Conservation (phyloP, 2,329 filamentous ascomycete genomes). For the Cyclaneusma minus region DNA sequence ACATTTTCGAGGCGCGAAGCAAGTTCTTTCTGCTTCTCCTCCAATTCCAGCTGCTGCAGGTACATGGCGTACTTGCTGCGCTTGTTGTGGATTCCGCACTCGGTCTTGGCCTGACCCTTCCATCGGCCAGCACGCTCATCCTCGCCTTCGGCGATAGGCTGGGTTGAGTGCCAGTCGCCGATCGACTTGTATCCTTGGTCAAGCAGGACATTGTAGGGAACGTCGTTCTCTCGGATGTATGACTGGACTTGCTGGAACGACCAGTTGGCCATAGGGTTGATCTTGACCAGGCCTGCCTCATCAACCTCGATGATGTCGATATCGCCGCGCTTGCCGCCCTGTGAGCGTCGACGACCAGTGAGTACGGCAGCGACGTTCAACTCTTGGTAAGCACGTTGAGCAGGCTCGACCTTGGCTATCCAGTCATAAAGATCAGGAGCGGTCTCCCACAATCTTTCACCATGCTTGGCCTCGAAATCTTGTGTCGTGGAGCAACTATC, state of each 20-base stretch:
- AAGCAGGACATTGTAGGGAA: conserved; percentile 86
- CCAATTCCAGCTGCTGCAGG: conserved; percentile 16
- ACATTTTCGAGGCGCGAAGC: conserved; percentile 11
- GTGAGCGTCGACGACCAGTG: conserved; percentile 79
- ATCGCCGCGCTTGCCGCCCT: conserved; percentile 82
- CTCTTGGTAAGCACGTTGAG: conserved; percentile 77
- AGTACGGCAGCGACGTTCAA: conserved; percentile 80
- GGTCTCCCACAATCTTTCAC: conserved; percentile 68
- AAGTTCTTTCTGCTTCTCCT: conserved; percentile 16
- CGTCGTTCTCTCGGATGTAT: conserved; percentile 73
- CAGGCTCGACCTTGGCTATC: conserved; percentile 93
- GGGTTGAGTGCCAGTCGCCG: conserved; percentile 96
- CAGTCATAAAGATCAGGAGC: conserved; percentile 90
- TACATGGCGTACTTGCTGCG: conserved; percentile 85
- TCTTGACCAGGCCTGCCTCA: conserved; percentile 77
- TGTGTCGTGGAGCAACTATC: conserved; percentile 53
- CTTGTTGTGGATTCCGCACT: conserved; percentile 98
- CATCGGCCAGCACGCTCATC: conserved; percentile 92
- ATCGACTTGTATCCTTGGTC: conserved; percentile 96
- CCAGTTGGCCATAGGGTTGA: conserved; percentile 96
- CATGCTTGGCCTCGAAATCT: conserved; percentile 73
- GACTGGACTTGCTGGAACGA: conserved; percentile 75
- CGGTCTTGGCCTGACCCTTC: conserved; percentile 92
- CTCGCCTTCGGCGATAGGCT: conserved; percentile 76
- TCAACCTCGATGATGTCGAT: conserved; percentile 88